Evolutionary conservation across 768 basidiomycete species (phyloP).

Genomic region (Suillus brevipes): DNA sequence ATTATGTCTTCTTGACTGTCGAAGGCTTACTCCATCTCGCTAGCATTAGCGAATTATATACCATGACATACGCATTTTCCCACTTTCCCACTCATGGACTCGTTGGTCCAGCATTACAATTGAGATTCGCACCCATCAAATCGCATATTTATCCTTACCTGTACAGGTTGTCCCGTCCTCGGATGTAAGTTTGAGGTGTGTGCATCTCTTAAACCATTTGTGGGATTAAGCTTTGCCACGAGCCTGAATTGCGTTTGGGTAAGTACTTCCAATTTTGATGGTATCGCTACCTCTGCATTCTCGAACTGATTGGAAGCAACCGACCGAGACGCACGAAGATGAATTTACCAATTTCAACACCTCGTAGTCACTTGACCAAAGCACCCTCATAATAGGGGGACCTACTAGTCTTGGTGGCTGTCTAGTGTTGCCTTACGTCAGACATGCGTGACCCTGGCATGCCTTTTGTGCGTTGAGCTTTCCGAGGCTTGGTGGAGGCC

Average conservation of each 20-base stretch:
- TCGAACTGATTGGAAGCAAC: background rate
- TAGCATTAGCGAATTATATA: background rate
- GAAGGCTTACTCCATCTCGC: background rate
- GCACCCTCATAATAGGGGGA: background rate
- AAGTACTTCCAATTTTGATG: background rate
- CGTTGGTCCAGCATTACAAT: background rate
- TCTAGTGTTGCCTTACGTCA: slow-evolving; percentile 3
- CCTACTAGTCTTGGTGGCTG: background rate
- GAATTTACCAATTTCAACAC: background rate
- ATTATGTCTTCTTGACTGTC: background rate
- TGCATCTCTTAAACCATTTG: slow-evolving; percentile 1
- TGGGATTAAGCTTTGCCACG: background rate
- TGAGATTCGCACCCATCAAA: background rate
- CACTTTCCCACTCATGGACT: background rate
- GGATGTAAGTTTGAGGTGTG: background rate
- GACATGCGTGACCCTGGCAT: background rate
- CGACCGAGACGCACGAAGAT: background rate
- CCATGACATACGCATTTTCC: background rate
- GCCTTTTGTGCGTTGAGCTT: background rate
- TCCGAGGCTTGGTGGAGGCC: slow-evolving; percentile 6
- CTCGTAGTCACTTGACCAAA: background rate
- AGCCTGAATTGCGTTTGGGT: background rate
- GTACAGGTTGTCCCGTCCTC: background rate
- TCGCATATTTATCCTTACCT: slow-evolving; percentile 1
- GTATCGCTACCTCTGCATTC: background rate